phyloP scores from a whole-genome alignment of 2,329 filamentous ascomycete genomes.

The Simplicillium sp. region DNA sequence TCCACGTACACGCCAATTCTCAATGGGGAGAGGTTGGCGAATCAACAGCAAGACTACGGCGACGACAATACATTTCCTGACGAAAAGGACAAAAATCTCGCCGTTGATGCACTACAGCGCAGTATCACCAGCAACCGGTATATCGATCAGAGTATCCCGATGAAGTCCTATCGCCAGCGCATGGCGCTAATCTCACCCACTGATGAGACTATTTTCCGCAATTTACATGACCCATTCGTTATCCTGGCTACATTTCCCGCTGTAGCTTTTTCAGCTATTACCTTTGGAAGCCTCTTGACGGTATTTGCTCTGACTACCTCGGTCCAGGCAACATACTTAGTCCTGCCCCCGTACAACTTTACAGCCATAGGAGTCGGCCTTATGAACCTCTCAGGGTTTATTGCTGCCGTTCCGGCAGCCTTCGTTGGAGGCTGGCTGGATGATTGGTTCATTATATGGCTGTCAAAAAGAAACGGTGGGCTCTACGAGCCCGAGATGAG shows the following conservation, averaged over 20 bases:
- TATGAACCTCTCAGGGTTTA: slow-evolving; percentile 27
- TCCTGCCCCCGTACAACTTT: slow-evolving; percentile 26
- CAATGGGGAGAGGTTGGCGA: background rate
- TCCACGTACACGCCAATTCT: slow-evolving; percentile 15
- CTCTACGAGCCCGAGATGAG: slow-evolving; percentile 35
- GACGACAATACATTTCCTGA: too few species aligned
- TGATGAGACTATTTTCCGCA: slow-evolving; percentile 14
- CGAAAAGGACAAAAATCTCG: background rate
- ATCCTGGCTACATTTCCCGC: slow-evolving; percentile 26
- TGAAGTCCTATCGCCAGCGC: slow-evolving; percentile 31
- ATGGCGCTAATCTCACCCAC: slow-evolving; percentile 22
- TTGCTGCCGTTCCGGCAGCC: slow-evolving; percentile 25
- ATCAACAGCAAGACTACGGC: background rate
- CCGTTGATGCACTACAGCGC: background rate
- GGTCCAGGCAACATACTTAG: slow-evolving; percentile 11
- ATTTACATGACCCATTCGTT: slow-evolving; percentile 24
- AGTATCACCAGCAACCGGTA: slow-evolving; percentile 6
- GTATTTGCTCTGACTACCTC: slow-evolving; percentile 24
- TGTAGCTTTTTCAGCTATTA: slow-evolving; percentile 23
- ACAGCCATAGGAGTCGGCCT: slow-evolving; percentile 24
- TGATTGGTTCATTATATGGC: slow-evolving; percentile 22
- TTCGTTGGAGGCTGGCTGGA: slow-evolving; percentile 21
- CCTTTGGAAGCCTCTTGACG: slow-evolving; percentile 24
- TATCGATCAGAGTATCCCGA: slow-evolving; percentile 19
- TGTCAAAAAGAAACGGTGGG: slow-evolving; percentile 25